Conservation (phyloP, 768 basidiomycete species). For the Kwoniella dendrophila region DNA sequence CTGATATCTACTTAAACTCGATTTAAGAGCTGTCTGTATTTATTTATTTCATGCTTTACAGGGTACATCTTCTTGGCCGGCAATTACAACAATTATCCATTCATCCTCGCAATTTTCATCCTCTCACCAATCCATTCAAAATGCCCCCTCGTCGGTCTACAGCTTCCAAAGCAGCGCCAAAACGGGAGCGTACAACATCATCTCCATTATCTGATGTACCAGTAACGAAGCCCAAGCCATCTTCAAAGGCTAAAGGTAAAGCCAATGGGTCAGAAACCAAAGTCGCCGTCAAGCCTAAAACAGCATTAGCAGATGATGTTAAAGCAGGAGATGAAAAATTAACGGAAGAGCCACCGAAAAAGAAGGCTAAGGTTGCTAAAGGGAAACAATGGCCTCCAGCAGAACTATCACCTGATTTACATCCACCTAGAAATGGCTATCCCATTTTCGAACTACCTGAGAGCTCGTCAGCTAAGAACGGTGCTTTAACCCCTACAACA, state of each 20-base stretch:
- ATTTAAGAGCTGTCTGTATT: no score
- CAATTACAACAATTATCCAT: background rate
- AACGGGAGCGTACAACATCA: slow-evolving; percentile 21
- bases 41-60: no score
- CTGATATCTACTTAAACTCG: no score
- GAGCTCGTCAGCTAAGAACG: slow-evolving; percentile 19
- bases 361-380: slow-evolving; percentile 36
- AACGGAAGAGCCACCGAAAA: slow-evolving; percentile 22
- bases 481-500: slow-evolving; percentile 15
- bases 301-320: slow-evolving; percentile 9
- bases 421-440: slow-evolving; percentile 39
- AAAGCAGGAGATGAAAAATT: slow-evolving; percentile 4
- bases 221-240: slow-evolving; percentile 7
- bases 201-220: slow-evolving; percentile 17
- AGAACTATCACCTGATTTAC: slow-evolving; percentile 37
- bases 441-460: slow-evolving; percentile 34
- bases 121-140: background rate
- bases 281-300: slow-evolving; percentile 9
- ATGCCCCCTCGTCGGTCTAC: slow-evolving; percentile 24
- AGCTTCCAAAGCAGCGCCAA: slow-evolving; percentile 7
- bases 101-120: background rate
- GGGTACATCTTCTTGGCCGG: no score
- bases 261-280: slow-evolving; percentile 11
- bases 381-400: slow-evolving; percentile 42
- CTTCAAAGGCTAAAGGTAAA: background rate